Percentiles rank a stretch among this genome's conserved stretches.
These are phyloP conservation scores for Neolentinus lepideus DNA, from an alignment of 1,284 basidiomycete genomes.

Conservation along the genomic window DNA sequence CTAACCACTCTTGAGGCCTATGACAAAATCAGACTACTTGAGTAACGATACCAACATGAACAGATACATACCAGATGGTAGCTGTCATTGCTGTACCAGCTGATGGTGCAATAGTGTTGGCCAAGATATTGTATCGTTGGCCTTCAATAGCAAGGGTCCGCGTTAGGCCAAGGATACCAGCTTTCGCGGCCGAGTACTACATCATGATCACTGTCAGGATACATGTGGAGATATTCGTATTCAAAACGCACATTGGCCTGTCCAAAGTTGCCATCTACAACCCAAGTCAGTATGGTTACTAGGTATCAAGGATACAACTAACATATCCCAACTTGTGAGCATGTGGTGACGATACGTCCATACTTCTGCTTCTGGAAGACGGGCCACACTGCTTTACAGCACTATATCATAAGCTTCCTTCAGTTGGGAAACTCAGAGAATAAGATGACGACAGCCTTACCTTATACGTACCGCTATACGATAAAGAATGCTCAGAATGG, in stretches of 20 bases:
- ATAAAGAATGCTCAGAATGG: neutral
- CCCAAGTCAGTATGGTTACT: conserved; percentile 4
- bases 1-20: conserved; percentile 89
- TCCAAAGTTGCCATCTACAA: conserved; percentile 87
- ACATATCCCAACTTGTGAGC: conserved; percentile 92
- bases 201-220: neutral
- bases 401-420: conserved; percentile 33
- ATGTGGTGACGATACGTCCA: conserved; percentile 92
- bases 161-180: conserved; percentile 88
- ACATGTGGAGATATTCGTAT: neutral
- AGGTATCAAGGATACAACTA: conserved; percentile 21
- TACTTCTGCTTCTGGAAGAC: conserved; percentile 97
- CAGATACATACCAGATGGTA: conserved; percentile 59
- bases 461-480: conserved; percentile 58
- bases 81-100: conserved; percentile 91
- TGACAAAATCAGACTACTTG: conserved; percentile 5
- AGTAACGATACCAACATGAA: conserved; percentile 2
- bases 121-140: conserved; percentile 83
- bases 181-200: conserved; percentile 90
- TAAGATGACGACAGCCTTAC: conserved; percentile 22
- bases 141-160: conserved; percentile 91
- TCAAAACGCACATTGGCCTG: conserved; percentile 64
- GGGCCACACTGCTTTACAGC: conserved; percentile 94
- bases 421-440: neutral
- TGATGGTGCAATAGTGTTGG: conserved; percentile 85